These are phyloP conservation scores for Malassezia globosa DNA, from an alignment of 1,284 basidiomycete species.

Conservation along the genomic window DNA sequence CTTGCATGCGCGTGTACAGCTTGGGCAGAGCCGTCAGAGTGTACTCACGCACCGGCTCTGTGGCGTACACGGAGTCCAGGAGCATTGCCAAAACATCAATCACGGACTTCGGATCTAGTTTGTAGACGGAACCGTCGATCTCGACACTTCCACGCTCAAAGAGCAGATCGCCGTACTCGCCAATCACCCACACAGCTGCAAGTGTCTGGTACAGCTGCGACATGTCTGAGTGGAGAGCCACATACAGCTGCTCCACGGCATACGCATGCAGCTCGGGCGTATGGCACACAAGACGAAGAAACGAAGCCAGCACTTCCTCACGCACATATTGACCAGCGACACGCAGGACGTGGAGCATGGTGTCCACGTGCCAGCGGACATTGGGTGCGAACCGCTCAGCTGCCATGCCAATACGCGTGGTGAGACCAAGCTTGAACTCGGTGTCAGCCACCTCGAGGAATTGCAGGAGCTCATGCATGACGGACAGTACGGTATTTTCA, in stretches of 20 bases:
- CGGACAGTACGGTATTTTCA: conserved; percentile 81
- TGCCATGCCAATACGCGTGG: conserved; percentile 89
- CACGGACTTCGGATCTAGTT: conserved; percentile 70
- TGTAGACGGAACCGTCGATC: conserved; percentile 60
- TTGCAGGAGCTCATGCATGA: conserved; percentile 81
- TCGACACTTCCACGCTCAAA: conserved; percentile 60
- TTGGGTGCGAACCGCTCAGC: conserved; percentile 95
- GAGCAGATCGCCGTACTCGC: conserved; percentile 87
- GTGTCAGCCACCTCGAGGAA: conserved; percentile 98
- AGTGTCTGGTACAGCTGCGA: conserved; percentile 92
- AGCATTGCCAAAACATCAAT: conserved; percentile 76
- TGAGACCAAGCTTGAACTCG: conserved; percentile 96
- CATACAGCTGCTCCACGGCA: conserved; percentile 82
- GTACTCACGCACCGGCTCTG: conserved; percentile 81
- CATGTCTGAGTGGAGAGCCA: conserved; percentile 75
- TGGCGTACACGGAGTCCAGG: conserved; percentile 86
- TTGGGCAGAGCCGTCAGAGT: conserved; percentile 82
- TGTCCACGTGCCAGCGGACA: conserved; percentile 98
- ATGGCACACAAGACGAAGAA: conserved; percentile 89
- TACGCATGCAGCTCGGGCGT: conserved; percentile 95
- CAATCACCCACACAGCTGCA: conserved; percentile 86
- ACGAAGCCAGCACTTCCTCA: conserved; percentile 87
- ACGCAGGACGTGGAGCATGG: conserved; percentile 81
- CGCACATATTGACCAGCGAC: conserved; percentile 96
- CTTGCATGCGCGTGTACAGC: conserved; percentile 62